Conservation (phyloP, 2,329 filamentous ascomycete species). For the Furcasterigmium furcatum region DNA sequence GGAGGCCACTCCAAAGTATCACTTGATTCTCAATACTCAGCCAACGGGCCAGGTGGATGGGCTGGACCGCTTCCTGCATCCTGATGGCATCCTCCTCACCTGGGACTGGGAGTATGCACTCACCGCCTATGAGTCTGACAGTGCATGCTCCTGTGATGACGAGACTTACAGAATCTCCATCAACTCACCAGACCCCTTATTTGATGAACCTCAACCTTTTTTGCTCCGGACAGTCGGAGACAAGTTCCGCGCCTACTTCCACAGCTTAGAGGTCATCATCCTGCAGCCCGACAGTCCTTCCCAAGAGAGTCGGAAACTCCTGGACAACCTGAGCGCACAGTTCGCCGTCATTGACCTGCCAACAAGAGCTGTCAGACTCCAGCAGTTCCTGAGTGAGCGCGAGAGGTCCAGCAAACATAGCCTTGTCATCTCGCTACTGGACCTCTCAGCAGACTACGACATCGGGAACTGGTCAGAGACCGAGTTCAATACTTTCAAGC, state of each 20-base stretch:
- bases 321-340: slow-evolving; percentile 3
- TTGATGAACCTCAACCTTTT: too few species aligned
- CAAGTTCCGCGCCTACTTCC: too few species aligned
- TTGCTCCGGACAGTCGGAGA: too few species aligned
- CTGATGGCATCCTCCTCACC: slow-evolving; percentile 22
- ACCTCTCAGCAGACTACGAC: slow-evolving; percentile 25
- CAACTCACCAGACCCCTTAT: too few species aligned
- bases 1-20: slow-evolving; percentile 21
- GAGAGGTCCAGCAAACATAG: background rate
- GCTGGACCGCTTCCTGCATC: slow-evolving; percentile 16
- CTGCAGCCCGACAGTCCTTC: slow-evolving; percentile 3
- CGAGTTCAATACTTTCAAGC: slow-evolving; percentile 37
- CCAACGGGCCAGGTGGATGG: slow-evolving; percentile 7
- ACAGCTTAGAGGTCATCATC: slow-evolving; percentile 6
- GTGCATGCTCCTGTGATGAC: background rate
- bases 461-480: slow-evolving; percentile 34
- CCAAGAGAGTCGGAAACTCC: background rate
- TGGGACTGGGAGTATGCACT: slow-evolving; percentile 1
- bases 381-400: slow-evolving; percentile 1
- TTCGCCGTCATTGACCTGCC: background rate
- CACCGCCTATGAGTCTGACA: background rate
- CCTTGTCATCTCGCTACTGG: slow-evolving; percentile 43
- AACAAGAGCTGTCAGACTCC: background rate
- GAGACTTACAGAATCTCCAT: background rate
- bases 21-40: slow-evolving; percentile 23